Percentiles rank a stretch among this genome's conserved stretches.
Conservation (phyloP, 2,329 filamentous ascomycete genomes). For the Colletotrichum cordylinicola region DNA sequence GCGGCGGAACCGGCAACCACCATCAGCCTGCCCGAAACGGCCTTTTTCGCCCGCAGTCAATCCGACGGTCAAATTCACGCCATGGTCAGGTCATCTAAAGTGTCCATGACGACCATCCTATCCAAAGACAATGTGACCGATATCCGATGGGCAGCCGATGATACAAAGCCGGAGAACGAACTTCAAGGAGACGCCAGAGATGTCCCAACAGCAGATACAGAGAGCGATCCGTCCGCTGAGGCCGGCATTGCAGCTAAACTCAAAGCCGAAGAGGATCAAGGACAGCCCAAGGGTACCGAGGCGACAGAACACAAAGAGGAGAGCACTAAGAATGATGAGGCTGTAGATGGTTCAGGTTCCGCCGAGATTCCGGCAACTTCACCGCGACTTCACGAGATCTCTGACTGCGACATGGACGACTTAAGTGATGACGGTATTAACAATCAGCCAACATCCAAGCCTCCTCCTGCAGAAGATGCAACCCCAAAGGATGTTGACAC, state of each 20-base stretch:
- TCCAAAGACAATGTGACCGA: constrained; percentile 34
- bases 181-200: not conserved
- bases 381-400: not conserved
- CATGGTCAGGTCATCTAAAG: constrained; percentile 17
- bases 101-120: constrained; percentile 30
- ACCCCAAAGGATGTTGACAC: not conserved
- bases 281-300: not conserved
- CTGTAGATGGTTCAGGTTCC: not conserved
- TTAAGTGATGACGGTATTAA: not conserved
- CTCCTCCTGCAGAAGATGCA: not conserved
- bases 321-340: not conserved
- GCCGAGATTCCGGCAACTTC: not conserved
- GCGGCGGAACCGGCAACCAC: constrained; percentile 37
- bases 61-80: constrained; percentile 26
- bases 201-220: not conserved
- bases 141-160: constrained; percentile 31
- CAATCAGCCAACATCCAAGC: not conserved
- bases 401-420: not conserved
- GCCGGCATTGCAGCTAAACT: not conserved
- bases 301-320: not conserved
- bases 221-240: not conserved
- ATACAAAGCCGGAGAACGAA: not conserved
- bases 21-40: constrained; percentile 35
- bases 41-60: constrained; percentile 30
- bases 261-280: not conserved